A percentile compares a stretch with the other conserved stretches of the same genome.
These are phyloP conservation scores for Meredithiella fracta DNA, from an alignment of 2,329 filamentous ascomycete genomes.

Conservation along the genomic window DNA sequence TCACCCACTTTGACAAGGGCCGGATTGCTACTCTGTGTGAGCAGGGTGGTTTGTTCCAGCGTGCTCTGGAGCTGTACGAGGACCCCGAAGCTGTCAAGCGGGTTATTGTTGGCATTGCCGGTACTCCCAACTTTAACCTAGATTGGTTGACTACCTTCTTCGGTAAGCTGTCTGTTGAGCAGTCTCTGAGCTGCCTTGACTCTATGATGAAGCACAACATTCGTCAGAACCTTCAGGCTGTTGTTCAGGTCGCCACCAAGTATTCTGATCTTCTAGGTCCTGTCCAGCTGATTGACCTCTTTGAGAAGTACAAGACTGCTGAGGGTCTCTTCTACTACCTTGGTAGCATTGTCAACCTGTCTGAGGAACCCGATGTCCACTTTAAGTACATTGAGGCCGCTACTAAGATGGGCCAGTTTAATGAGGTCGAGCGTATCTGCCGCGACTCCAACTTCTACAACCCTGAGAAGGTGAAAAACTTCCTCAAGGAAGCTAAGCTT, in stretches of 20 bases:
- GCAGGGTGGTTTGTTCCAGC: conserved; percentile 71
- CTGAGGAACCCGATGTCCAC: conserved; percentile 84
- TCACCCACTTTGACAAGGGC: conserved; percentile 85
- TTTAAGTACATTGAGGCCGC: conserved; percentile 99
- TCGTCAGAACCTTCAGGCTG: conserved; percentile 85
- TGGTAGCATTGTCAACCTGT: conserved; percentile 92
- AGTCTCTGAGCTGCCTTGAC: conserved; percentile 83
- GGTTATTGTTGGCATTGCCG: conserved; percentile 65
- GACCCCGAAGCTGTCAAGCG: conserved; percentile 83
- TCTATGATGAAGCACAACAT: conserved; percentile 96
- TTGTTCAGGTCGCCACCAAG: conserved; percentile 91
- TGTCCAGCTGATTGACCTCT: conserved; percentile 74
- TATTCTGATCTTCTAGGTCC: conserved; percentile 89
- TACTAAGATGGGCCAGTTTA: conserved; percentile 81
- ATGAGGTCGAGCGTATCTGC: conserved; percentile 93
- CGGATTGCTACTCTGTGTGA: conserved; percentile 85
- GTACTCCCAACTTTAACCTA: conserved; percentile 67
- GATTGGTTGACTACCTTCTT: conserved; percentile 92
- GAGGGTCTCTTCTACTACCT: conserved; percentile 98
- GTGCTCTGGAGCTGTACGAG: conserved; percentile 87
- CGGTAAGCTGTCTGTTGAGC: conserved; percentile 83
- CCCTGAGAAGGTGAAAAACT: conserved; percentile 95
- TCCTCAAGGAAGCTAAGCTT: conserved; percentile 88
- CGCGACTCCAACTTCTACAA: conserved; percentile 84
- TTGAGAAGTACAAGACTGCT: conserved; percentile 94